Evolutionary conservation across 805 yeast species (phyloP).

Genomic region (Candida hungchunana): DNA sequence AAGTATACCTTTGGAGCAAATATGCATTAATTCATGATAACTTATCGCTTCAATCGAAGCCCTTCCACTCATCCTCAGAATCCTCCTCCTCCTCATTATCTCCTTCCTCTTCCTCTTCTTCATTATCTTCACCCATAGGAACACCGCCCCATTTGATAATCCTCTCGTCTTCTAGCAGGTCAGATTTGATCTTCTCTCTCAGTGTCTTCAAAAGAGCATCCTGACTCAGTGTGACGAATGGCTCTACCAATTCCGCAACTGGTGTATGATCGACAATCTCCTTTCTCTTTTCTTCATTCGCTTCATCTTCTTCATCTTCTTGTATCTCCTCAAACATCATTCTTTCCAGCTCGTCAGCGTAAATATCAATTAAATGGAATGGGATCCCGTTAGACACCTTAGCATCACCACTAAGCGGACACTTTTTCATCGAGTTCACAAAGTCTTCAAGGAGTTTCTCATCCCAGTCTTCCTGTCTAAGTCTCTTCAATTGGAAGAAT

Average conservation of each 20-base stretch:
- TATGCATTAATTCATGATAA: not conserved
- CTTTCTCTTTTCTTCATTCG: constrained; percentile 31
- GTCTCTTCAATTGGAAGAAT: constrained; percentile 56
- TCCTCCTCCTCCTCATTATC: constrained; percentile 21
- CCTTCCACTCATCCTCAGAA: constrained; percentile 39
- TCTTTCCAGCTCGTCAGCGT: constrained; percentile 77
- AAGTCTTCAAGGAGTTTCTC: constrained; percentile 41
- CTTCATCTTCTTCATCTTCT: constrained; percentile 39
- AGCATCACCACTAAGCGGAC: constrained; percentile 54
- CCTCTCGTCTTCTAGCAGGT: constrained; percentile 61
- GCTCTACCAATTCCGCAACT: constrained; percentile 48
- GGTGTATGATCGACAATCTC: constrained; percentile 46
- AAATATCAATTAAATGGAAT: constrained; percentile 80
- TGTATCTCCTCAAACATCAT: constrained; percentile 50
- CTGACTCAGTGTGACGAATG: constrained; percentile 50
- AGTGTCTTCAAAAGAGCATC: constrained; percentile 58
- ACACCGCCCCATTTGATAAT: constrained; percentile 66
- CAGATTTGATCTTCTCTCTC: constrained; percentile 59
- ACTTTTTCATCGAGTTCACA: constrained; percentile 35
- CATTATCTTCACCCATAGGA: too few relatives aligned
- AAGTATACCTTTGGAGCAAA: not conserved
- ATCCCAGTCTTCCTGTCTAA: constrained; percentile 54
- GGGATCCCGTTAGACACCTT: constrained; percentile 72
- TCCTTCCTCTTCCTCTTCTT: constrained; percentile 14
- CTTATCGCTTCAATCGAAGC: constrained; percentile 25